Conservation (phyloP, 805 yeast species). For the Yamadazyma insecticola region DNA sequence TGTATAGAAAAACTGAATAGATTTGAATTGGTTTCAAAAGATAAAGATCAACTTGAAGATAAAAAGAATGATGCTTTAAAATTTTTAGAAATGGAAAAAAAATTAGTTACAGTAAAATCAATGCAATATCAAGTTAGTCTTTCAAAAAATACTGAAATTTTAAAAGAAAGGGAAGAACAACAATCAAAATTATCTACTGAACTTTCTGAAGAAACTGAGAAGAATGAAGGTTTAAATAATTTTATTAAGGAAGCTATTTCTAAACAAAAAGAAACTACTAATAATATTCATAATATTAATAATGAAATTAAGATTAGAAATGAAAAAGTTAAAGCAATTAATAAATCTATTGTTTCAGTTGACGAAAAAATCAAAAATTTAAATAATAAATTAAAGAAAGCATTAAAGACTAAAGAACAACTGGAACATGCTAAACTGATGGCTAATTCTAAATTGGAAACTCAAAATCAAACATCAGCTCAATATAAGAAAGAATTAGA, state of each 20-base stretch:
- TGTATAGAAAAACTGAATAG: conserved; percentile 80
- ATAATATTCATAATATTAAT: conserved; percentile 14
- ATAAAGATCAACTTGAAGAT: conserved; percentile 59
- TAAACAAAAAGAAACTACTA: conserved; percentile 23
- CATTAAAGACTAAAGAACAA: conserved; percentile 47
- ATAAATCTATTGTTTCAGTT: conserved; percentile 56
- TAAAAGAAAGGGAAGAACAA: conserved; percentile 30
- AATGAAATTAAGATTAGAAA: conserved; percentile 15
- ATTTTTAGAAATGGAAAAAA: conserved; percentile 62
- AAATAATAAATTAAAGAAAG: conserved; percentile 52
- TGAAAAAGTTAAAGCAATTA: conserved; percentile 28
- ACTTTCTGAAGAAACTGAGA: conserved; percentile 23
- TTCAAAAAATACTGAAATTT: conserved; percentile 32
- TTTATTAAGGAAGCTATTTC: conserved; percentile 25
- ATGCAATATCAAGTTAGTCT: conserved; percentile 52
- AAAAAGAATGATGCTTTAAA: conserved; percentile 66
- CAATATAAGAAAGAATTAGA: conserved; percentile 43
- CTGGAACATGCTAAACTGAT: conserved; percentile 44
- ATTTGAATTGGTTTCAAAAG: conserved; percentile 74
- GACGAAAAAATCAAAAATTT: conserved; percentile 76
- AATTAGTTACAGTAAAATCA: conserved; percentile 48
- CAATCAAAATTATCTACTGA: conserved; percentile 33
- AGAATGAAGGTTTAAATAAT: conserved; percentile 22
- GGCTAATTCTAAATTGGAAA: conserved; percentile 43
- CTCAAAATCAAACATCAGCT: conserved; percentile 40